These are phyloP conservation scores for Kuraishia cidri DNA, from an alignment of 805 yeast species.

Conservation along the genomic window DNA sequence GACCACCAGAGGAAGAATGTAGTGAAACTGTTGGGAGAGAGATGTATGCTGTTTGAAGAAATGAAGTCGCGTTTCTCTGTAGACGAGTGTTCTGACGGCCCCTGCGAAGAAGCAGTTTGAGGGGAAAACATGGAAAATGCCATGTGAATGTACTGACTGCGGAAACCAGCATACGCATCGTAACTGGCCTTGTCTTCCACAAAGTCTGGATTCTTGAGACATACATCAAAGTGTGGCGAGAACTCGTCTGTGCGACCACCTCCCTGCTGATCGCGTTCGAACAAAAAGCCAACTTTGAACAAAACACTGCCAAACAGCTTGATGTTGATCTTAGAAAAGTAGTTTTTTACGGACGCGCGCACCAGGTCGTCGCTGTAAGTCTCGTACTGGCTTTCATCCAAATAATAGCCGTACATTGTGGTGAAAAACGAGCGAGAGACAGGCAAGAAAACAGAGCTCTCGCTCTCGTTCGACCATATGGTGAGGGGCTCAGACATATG, in stretches of 20 bases:
- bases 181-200: constrained; percentile 39
- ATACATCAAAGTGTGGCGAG: constrained; percentile 52
- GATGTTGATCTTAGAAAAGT: constrained; percentile 44
- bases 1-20: constrained; percentile 84
- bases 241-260: constrained; percentile 33
- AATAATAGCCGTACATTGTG: constrained; percentile 15
- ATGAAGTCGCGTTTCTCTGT: constrained; percentile 6
- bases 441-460: constrained; percentile 5
- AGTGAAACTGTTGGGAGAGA: constrained; percentile 59
- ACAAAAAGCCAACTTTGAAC: constrained; percentile 47
- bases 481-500: constrained; percentile 44
- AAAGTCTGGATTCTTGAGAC: constrained; percentile 45
- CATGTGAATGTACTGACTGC: constrained; percentile 78
- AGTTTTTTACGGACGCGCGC: neutral
- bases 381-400: constrained; percentile 5
- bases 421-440: constrained; percentile 4
- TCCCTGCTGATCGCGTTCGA: constrained; percentile 33
- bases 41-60: constrained; percentile 64
- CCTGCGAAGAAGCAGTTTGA: constrained; percentile 5
- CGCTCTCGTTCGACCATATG: constrained; percentile 32
- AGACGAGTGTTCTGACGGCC: constrained; percentile 4
- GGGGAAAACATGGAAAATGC: constrained; percentile 46
- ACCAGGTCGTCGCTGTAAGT: constrained; percentile 6
- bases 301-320: constrained; percentile 52
- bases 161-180: constrained; percentile 74